Conservation (phyloP, 306 rosid species). For the Citrullus amarus region DNA sequence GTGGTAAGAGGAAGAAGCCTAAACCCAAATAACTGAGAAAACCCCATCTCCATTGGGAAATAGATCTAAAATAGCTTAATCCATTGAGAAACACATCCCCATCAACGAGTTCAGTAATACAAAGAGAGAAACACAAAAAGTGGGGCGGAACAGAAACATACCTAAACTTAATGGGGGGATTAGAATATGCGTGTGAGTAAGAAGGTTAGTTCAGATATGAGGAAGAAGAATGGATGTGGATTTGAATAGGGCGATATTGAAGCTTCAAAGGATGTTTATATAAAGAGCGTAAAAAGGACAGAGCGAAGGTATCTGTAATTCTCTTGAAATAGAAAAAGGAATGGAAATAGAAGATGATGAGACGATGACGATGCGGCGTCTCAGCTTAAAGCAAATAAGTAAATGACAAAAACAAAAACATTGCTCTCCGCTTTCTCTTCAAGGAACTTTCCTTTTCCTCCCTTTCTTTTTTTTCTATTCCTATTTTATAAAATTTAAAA, state of each 20-base stretch:
- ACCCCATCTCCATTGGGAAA: neutral
- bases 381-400: neutral
- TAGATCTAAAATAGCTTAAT: constrained; percentile 6
- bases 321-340: neutral
- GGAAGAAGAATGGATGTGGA: neutral
- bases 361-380: constrained; percentile 1
- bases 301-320: neutral
- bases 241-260: neutral
- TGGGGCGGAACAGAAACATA: too few relatives aligned
- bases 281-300: neutral
- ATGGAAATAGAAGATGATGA: neutral
- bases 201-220: constrained; percentile 10
- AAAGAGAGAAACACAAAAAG: neutral
- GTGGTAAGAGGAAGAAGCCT: neutral
- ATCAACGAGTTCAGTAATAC: neutral
- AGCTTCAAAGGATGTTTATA: neutral
- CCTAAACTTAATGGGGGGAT: neutral
- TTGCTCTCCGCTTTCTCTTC: neutral
- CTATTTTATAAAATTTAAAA: neutral
- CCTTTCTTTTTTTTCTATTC: neutral
- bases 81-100: neutral
- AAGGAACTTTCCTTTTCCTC: neutral
- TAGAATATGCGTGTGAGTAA: neutral
- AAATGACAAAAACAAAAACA: constrained; percentile 4
- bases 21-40: neutral